Conservation (phyloP, 257 asterid species). For the Paraleonurus japonicus region DNA sequence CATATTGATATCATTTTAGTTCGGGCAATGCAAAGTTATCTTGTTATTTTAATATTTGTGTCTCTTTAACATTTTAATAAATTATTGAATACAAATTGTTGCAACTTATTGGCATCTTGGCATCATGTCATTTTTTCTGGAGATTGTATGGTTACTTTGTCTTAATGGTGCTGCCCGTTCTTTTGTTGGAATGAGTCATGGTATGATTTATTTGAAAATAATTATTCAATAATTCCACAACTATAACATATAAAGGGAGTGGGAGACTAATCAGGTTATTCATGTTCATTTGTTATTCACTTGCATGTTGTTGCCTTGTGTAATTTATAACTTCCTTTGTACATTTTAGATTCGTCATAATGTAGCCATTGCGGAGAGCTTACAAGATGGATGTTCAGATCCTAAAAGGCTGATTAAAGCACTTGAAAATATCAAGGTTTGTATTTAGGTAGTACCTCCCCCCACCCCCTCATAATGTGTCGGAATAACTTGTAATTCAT, state of each 20-base stretch:
- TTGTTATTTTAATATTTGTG: not conserved
- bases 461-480: not conserved
- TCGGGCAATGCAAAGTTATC: not conserved
- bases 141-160: not conserved
- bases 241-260: not conserved
- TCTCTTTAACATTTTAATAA: too few species aligned
- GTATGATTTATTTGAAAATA: not conserved
- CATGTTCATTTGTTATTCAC: not conserved
- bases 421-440: conserved; percentile 73
- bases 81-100: not conserved
- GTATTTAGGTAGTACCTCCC: conserved; percentile 26
- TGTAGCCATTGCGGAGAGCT: conserved; percentile 61
- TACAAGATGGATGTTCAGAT: conserved; percentile 70
- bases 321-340: not conserved
- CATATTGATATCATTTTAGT: not conserved
- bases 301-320: not conserved
- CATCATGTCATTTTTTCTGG: not conserved
- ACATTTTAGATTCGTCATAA: conserved; percentile 69
- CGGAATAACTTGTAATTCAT: not conserved
- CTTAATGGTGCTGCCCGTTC: not conserved
- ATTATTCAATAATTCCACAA: not conserved
- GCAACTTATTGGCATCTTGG: not conserved
- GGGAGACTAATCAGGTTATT: not conserved
- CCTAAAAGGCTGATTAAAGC: conserved; percentile 68
- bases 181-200: not conserved